Evolutionary conservation across 1,139 yeast species (phyloP).

Genomic region (Debaryomycetaceae sp.): DNA sequence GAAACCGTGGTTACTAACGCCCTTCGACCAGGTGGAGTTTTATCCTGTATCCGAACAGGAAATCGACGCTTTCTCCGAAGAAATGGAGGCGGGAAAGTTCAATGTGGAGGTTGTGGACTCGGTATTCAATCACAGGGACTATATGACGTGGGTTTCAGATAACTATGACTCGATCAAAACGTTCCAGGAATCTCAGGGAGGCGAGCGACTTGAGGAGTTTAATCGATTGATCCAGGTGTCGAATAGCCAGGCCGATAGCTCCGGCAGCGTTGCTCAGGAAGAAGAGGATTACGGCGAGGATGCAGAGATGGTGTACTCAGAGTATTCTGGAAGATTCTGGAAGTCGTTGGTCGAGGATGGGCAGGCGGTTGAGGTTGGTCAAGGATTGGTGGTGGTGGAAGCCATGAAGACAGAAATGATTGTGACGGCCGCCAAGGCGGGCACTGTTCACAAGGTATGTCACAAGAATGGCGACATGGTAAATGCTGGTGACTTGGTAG

Average conservation of each 20-base stretch:
- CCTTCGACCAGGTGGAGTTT: slow-evolving; percentile 91
- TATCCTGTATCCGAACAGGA: slow-evolving; percentile 84
- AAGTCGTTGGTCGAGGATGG: slow-evolving; percentile 77
- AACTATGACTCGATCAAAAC: slow-evolving; percentile 63
- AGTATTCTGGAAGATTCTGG: slow-evolving; percentile 96
- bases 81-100: slow-evolving; percentile 74
- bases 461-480: slow-evolving; percentile 91
- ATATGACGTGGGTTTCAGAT: slow-evolving; percentile 66
- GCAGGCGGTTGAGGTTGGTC: slow-evolving; percentile 63
- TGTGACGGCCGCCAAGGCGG: slow-evolving; percentile 60
- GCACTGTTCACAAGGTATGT: slow-evolving; percentile 67
- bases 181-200: slow-evolving; percentile 58
- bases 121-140: slow-evolving; percentile 73
- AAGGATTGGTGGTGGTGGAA: slow-evolving; percentile 79
- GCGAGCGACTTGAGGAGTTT: slow-evolving; percentile 77
- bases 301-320: slow-evolving; percentile 81
- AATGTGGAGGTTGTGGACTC: slow-evolving; percentile 64
- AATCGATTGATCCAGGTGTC: slow-evolving; percentile 73
- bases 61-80: slow-evolving; percentile 59
- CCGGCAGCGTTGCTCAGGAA: slow-evolving; percentile 27
- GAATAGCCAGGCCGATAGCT: slow-evolving; percentile 59
- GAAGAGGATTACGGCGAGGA: slow-evolving; percentile 55
- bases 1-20: slow-evolving; percentile 81
- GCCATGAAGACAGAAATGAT: slow-evolving; percentile 99
- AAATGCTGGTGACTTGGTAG: slow-evolving; percentile 91